These are phyloP conservation scores for Irpex rosettiformis DNA, from an alignment of 1,284 basidiomycete genomes.

Conservation along the genomic window DNA sequence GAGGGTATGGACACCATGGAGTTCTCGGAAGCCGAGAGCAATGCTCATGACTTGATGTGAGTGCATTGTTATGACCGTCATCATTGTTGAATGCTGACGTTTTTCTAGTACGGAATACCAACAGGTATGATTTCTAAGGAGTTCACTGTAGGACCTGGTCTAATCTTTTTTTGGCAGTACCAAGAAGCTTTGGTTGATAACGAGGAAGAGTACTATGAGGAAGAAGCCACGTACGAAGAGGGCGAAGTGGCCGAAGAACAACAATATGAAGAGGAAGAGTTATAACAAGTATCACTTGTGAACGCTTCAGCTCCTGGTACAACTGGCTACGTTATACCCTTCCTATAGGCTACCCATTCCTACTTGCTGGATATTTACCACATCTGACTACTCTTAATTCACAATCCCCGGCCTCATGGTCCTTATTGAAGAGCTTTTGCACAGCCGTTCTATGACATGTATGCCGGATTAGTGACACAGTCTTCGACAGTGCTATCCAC, in stretches of 20 bases:
- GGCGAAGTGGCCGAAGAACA: constrained; percentile 28
- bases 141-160: background rate
- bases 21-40: constrained; percentile 88
- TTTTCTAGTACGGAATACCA: constrained; percentile 63
- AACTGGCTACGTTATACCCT: constrained; percentile 5
- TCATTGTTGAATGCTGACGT: background rate
- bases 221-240: constrained; percentile 11
- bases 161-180: constrained; percentile 39
- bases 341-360: background rate
- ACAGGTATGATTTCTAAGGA: constrained; percentile 39
- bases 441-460: background rate
- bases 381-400: background rate
- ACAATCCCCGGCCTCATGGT: background rate
- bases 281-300: constrained; percentile 5
- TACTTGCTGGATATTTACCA: constrained; percentile 3
- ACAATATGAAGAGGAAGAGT: constrained; percentile 20
- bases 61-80: constrained; percentile 26
- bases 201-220: constrained; percentile 25
- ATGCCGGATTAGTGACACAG: too few relatives aligned
- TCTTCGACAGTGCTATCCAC: too few relatives aligned
- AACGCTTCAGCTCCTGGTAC: background rate
- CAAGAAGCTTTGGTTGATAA: constrained; percentile 58
- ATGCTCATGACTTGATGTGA: constrained; percentile 77
- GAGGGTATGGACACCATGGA: constrained; percentile 94
- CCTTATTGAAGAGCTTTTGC: background rate